Base-by-base conservation (phyloP, 1,139 yeast species). In the Debaryomyces sp. region DNA sequence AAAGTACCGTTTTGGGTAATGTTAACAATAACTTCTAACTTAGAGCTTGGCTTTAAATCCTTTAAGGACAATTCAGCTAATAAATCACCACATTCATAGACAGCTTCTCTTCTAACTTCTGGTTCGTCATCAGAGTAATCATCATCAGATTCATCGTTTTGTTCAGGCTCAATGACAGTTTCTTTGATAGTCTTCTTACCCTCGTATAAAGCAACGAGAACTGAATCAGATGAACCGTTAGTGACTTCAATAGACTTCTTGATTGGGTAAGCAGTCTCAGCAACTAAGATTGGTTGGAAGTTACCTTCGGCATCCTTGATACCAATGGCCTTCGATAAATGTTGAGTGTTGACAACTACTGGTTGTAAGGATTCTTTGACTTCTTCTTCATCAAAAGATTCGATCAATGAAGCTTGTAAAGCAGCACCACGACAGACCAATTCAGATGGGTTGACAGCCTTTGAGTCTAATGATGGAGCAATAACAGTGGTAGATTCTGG, bases 351-450 rank as follows among this genome's bases (percentile, higher is more conserved):
- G 57, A 91, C 80, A 53, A 92, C 89, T 51, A 89, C 82, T 42
- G 97, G 95, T 69, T 89, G 88, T 60, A 87, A 78, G 52, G 96
- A 87, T 71, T 91, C 96, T 48, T 79, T 76, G 60, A 94, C 80
- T 73, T 92, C 98, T 47, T 88, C 95, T 51, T 81, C 89, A 63
- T 92, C 98, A 61, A 87, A 90, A 47, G 84, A 77, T 61, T 89
- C 89, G 56, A 92, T 80, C 67, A 95, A 77, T 38, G 96, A 84
- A 45, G 97, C 99, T 78, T 95, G 99, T 66, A 94, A 81, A 52
- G 99, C 97, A 54, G 97, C 96, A 73, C 99, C 99, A 67, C 96
- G 87, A 57, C 96, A 86, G 57, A 87, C 78, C 63, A 91, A 80
- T 75, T 95, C 99, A 62, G 89, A 84, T 53, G 99, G 97, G 75